Evolutionary conservation across 1,284 basidiomycete species (phyloP).

Genomic region (Kwoniella shivajii): DNA sequence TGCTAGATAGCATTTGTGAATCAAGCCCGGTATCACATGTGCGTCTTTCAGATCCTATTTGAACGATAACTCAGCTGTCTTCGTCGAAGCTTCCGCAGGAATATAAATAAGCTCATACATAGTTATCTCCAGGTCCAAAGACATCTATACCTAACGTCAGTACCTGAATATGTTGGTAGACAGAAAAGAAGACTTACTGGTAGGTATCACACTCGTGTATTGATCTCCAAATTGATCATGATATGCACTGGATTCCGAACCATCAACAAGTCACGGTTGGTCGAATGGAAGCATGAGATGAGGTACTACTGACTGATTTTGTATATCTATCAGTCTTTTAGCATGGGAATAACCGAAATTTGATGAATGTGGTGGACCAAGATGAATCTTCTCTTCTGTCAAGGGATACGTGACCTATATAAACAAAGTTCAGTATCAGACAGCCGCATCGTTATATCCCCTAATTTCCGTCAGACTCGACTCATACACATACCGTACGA

Average conservation of each 20-base stretch:
- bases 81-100: background rate
- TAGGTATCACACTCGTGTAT: slow-evolving; percentile 89
- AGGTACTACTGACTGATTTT: slow-evolving; percentile 70
- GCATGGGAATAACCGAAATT: slow-evolving; percentile 93
- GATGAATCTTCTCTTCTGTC: slow-evolving; percentile 85
- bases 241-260: slow-evolving; percentile 66
- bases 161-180: background rate
- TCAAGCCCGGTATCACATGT: slow-evolving; percentile 85
- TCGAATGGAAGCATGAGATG: too few species aligned
- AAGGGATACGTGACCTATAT: slow-evolving; percentile 68
- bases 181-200: slow-evolving; percentile 56
- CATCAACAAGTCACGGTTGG: background rate
- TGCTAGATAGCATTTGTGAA: slow-evolving; percentile 84
- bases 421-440: background rate
- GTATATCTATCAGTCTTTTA: slow-evolving; percentile 88
- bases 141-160: slow-evolving; percentile 57
- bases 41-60: slow-evolving; percentile 73
- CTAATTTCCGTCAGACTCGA: too few species aligned
- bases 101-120: slow-evolving; percentile 17
- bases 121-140: slow-evolving; percentile 68
- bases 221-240: slow-evolving; percentile 85
- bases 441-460: too few species aligned
- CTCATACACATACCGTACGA: too few species aligned
- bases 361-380: slow-evolving; percentile 73
- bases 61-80: background rate